Conservation (phyloP, 441 rosid genomes). For the Populus hybrid region DNA sequence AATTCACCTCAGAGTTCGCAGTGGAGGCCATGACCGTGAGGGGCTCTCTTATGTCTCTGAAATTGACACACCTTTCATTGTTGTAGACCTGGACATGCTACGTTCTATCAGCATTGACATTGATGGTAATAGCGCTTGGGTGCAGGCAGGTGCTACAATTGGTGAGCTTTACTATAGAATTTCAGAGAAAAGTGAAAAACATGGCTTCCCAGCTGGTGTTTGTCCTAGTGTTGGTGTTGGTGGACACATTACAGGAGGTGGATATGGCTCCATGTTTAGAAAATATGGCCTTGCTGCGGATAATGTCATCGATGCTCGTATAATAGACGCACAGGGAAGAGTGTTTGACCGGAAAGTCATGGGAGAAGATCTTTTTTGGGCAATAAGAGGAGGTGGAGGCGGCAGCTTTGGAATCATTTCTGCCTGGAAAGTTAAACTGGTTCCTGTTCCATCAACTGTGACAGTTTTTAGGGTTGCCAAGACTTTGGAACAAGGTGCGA, state of each 20-base stretch:
- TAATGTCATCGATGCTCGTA: constrained; percentile 53
- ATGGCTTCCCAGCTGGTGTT: too few species aligned
- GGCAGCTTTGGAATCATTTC: constrained; percentile 59
- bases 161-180: constrained; percentile 39
- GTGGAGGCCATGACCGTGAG: constrained; percentile 49
- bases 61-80: constrained; percentile 34
- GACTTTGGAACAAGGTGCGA: constrained; percentile 34
- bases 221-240: too few species aligned
- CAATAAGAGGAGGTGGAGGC: constrained; percentile 73
- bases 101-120: not conserved
- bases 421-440: constrained; percentile 62
- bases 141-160: constrained; percentile 40
- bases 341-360: constrained; percentile 47
- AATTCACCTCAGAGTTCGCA: constrained; percentile 52
- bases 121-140: constrained; percentile 40
- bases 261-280: too few species aligned
- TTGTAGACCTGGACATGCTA: not conserved
- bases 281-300: too few species aligned
- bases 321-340: constrained; percentile 48
- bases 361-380: constrained; percentile 74
- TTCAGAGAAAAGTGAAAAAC: too few species aligned
- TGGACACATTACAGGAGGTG: too few species aligned
- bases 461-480: constrained; percentile 52
- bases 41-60: constrained; percentile 38
- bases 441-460: constrained; percentile 55